A percentile compares a stretch with the other conserved stretches of the same genome.
Evolutionary conservation across 2,329 filamentous ascomycete species (phyloP).

Genomic region (Davidsoniella eucalypti): DNA sequence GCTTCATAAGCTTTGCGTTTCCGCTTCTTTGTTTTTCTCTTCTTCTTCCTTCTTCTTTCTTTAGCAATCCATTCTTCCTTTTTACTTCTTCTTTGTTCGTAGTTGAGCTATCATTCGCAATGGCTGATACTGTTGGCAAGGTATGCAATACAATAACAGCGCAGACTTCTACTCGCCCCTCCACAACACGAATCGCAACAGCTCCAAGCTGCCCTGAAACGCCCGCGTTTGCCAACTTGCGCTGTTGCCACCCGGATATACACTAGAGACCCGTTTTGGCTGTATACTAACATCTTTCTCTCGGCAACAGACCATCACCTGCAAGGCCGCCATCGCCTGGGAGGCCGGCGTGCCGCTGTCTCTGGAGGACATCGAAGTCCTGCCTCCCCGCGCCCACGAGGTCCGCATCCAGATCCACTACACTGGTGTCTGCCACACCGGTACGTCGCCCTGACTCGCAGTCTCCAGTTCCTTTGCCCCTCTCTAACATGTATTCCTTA

Average conservation of each 20-base stretch:
- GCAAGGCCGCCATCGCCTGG: slow-evolving; percentile 97
- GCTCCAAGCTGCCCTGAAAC: neutral
- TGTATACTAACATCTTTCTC: neutral
- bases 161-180: neutral
- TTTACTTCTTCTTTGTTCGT: neutral
- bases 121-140: slow-evolving; percentile 14
- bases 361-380: slow-evolving; percentile 86
- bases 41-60: neutral
- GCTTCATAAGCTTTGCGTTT: slow-evolving; percentile 4
- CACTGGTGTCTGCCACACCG: slow-evolving; percentile 97
- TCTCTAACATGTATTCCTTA: neutral
- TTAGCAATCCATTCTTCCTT: neutral
- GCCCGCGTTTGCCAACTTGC: slow-evolving; percentile 1
- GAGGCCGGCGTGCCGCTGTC: slow-evolving; percentile 79
- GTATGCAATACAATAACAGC: neutral
- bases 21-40: neutral
- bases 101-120: neutral
- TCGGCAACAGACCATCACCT: slow-evolving; percentile 62
- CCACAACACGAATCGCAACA: neutral
- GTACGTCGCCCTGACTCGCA: slow-evolving; percentile 27
- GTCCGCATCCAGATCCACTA: slow-evolving; percentile 95
- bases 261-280: neutral
- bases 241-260: neutral
- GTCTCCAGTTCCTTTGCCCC: neutral
- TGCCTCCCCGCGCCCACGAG: slow-evolving; percentile 76